A percentile compares a stretch with the other conserved stretches of the same genome.
Evolutionary conservation across 768 basidiomycete genomes (phyloP).

Genomic region (Tylopilus subfusipes): DNA sequence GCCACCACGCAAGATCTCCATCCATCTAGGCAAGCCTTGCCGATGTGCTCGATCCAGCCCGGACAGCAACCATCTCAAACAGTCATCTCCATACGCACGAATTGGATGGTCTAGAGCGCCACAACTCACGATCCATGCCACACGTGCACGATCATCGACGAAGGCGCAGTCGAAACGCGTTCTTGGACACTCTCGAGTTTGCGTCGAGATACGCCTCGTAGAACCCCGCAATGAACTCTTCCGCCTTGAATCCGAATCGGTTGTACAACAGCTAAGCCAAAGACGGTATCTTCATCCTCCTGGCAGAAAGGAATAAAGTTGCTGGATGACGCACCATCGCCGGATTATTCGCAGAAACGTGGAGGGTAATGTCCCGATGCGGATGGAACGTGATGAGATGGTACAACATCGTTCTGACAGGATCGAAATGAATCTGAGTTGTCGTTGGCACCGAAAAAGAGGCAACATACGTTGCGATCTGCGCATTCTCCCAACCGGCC

Average conservation of each 20-base stretch:
- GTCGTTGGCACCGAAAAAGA: not conserved
- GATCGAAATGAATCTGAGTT: not conserved
- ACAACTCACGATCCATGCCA: not conserved
- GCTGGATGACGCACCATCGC: constrained; percentile 54
- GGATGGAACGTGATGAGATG: constrained; percentile 71
- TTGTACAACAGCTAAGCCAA: constrained; percentile 56
- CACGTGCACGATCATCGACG: constrained; percentile 42
- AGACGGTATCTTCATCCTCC: not conserved
- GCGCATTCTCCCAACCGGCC: constrained; percentile 76
- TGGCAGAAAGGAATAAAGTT: not conserved
- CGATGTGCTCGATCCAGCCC: too few relatives aligned
- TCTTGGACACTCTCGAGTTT: constrained; percentile 69
- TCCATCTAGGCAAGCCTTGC: too few relatives aligned
- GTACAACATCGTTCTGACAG: constrained; percentile 66
- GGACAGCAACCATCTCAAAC: too few relatives aligned
- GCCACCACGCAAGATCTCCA: too few relatives aligned
- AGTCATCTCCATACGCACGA: too few relatives aligned
- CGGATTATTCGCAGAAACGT: constrained; percentile 77
- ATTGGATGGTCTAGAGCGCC: too few relatives aligned
- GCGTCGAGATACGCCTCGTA: constrained; percentile 74
- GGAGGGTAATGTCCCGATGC: constrained; percentile 72
- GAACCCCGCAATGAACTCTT: constrained; percentile 79
- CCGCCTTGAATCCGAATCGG: constrained; percentile 83
- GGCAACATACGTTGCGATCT: constrained; percentile 63
- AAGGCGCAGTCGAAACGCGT: constrained; percentile 74